Conservation (phyloP, 116 monocot genomes). For the Trichopus zeylanicus region DNA sequence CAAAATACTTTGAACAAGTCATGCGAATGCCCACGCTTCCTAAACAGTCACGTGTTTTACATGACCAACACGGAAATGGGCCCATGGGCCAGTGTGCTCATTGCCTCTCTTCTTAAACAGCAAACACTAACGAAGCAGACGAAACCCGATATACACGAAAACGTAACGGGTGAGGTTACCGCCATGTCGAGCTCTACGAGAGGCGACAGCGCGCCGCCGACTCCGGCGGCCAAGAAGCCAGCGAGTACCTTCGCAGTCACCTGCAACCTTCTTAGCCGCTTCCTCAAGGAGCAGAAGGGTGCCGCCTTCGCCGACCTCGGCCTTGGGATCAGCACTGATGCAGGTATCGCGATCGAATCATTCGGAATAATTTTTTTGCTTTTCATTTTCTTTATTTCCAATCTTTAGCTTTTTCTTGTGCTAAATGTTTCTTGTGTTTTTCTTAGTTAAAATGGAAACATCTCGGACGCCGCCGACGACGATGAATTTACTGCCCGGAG, state of each 20-base stretch:
- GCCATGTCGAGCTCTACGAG: neutral
- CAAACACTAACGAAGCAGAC: neutral
- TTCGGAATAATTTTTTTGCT: neutral
- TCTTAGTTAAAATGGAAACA: neutral
- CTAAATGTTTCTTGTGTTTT: neutral
- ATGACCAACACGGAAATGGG: too few species aligned
- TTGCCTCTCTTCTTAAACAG: neutral
- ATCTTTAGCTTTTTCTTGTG: neutral
- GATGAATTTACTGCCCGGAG: conserved; percentile 3
- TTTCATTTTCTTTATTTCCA: neutral
- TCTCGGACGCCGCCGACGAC: conserved; percentile 2
- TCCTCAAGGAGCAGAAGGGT: neutral
- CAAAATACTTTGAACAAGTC: too few species aligned
- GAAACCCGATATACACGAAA: neutral
- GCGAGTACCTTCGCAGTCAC: neutral
- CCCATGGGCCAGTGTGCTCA: neutral
- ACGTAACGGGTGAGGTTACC: neutral
- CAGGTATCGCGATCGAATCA: neutral
- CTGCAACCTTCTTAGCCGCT: conserved; percentile 2
- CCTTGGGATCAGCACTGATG: neutral
- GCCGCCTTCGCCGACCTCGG: neutral
- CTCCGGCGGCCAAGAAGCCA: neutral
- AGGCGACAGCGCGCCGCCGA: neutral
- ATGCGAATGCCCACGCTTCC: neutral
- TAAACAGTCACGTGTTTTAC: neutral